Base-by-base conservation (phyloP, 1,284 basidiomycete species). In the Pascua sp. region DNA sequence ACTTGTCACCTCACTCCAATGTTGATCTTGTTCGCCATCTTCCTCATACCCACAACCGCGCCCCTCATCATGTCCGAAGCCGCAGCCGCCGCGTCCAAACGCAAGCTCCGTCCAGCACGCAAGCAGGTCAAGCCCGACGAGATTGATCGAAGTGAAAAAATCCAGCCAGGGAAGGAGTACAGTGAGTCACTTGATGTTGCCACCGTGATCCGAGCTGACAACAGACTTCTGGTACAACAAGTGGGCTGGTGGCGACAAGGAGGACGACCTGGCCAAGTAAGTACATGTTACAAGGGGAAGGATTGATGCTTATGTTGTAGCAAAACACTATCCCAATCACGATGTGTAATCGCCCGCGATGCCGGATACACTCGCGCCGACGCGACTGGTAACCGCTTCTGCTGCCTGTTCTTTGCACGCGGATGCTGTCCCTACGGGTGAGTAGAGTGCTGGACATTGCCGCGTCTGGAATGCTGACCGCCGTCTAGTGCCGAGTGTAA, bases 161-260 rank as follows among this genome's bases (percentile, higher is more conserved):
- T 86, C 9, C 93, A 97, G 77, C 91, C 90, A 0, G 93, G 93
- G 51, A 93, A 94, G 75, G 91, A 94, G 71, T 94, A 94, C 78
- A 95, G 91, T 93, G 66, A 68, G 89, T 82, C 38, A 47, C 7
- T 13, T 11, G 11, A 13, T 2, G 12, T 8, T 15, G 41, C n/a
- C 24, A 32, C 24, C 24, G 24, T 32, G 24, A 32, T 32, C 8
- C 5, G 11, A 18, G 47, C 67, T 77, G 52, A 66, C 55, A 40
- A 55, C 68, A 91, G 94, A 98, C 76, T 90, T 96, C 58, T 98
- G 95, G 95, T 98, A 98, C 78, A 96, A 98, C 78, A 98, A 98
- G 80, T 98, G 93, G 91, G 92, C 93, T 41, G 89, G 93, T 61
- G 92, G 92, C 57, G 92, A 96, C 73, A 84, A 90, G 51, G 93